Percentiles rank a stretch among this genome's conserved stretches.
Conservation (phyloP, 2,329 filamentous ascomycete genomes). For the Phialophora verrucosa region DNA sequence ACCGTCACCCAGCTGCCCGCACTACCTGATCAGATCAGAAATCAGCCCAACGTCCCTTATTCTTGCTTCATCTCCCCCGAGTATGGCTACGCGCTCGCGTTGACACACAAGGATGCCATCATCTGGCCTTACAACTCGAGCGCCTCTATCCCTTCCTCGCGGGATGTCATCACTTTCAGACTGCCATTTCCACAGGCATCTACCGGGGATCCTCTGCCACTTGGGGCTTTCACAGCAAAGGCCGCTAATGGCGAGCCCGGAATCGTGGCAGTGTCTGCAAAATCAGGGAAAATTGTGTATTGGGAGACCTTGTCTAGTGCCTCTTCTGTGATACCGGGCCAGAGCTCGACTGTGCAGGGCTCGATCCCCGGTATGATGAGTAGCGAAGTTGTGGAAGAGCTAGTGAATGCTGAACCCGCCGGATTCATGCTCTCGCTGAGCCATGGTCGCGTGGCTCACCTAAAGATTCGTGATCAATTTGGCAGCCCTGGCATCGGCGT, state of each 20-base stretch:
- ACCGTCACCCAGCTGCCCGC: constrained; percentile 83
- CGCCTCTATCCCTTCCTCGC: constrained; percentile 64
- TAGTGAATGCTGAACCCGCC: constrained; percentile 83
- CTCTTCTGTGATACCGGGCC: constrained; percentile 79
- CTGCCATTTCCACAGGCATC: constrained; percentile 75
- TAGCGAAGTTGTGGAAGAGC: constrained; percentile 75
- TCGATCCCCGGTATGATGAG: constrained; percentile 74
- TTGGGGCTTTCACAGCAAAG: constrained; percentile 81
- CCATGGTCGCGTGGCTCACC: constrained; percentile 82
- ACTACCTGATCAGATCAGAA: constrained; percentile 76
- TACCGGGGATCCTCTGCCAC: constrained; percentile 72
- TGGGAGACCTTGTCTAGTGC: constrained; percentile 95
- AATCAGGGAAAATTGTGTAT: constrained; percentile 83
- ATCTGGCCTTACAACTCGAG: constrained; percentile 81
- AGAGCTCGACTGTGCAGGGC: constrained; percentile 79
- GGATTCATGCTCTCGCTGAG: constrained; percentile 87
- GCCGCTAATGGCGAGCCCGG: constrained; percentile 82
- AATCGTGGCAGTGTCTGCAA: constrained; percentile 82
- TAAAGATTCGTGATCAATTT: constrained; percentile 84
- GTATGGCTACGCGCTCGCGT: constrained; percentile 75
- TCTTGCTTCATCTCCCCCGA: constrained; percentile 69
- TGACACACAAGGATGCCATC: constrained; percentile 81
- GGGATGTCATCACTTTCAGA: constrained; percentile 79
- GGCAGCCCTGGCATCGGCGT: constrained; percentile 81
- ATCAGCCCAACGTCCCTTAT: constrained; percentile 62